Evolutionary conservation across 306 rosid species (phyloP), one percentile per base, ranked within the genome.

Genomic region (Canavalia ensiformis): DNA sequence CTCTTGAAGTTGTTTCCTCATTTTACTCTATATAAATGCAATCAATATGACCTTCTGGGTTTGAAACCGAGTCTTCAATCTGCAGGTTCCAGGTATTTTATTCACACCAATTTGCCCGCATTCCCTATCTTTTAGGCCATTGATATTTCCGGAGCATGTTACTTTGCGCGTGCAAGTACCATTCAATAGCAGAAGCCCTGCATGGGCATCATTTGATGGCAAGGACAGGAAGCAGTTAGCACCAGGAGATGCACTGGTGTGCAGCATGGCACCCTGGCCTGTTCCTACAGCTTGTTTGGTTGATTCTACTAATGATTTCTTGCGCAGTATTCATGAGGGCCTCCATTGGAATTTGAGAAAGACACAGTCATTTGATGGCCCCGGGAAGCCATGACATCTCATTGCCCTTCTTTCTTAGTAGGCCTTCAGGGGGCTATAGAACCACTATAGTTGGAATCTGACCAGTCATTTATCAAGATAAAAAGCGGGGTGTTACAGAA

Each of bases 211-310:
- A 1, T 95, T 95, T 76, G 99, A 95, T 46, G 99, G 99, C 18
- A 95, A 93, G 85, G 91, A 88, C 90, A 85, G 98, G 91, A 93
- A 92, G 68, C 87, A 85, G 79, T 57, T 95, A 78, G 91, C 84
- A 28, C 92, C 99, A 1, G 99, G 99, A 25, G 98, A 95, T 68
- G 98, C 99, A 39, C 93, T 95, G 9, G 93, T 93, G 7, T 93
- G 98, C 90, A 93, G 97, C 85, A 93, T 95, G 97, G 99, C 99
- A 13, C 94, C 92, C 1, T 95, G 99, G 98, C 99, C 99, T 2
- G 99, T 95, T 82, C 98, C 99, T 50, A 95, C 98, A 3, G 98
- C 98, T 0, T 95, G 98, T 84, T 81, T 68, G 52, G 89, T 77
- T 74, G 99, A 95, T 88, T 93, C 99, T 18, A 95, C 99, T 2